Conservation (phyloP, 768 basidiomycete species). For the Amanita rubescens region DNA sequence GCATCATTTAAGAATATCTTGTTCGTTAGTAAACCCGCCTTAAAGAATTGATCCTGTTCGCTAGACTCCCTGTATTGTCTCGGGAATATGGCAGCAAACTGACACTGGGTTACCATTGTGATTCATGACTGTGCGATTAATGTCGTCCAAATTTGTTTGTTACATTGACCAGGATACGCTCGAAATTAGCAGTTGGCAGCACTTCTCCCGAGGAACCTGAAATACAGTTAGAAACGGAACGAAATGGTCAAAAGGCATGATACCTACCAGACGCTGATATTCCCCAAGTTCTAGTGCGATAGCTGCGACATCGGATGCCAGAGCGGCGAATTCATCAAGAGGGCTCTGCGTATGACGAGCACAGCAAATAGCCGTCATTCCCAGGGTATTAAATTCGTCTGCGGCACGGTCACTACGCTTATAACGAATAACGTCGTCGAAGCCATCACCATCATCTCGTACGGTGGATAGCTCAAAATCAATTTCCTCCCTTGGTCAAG, state of each 20-base stretch:
- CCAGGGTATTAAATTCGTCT: conserved; percentile 75
- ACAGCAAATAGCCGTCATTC: conserved; percentile 82
- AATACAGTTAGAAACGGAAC: not conserved
- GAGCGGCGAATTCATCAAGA: conserved; percentile 86
- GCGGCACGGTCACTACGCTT: conserved; percentile 83
- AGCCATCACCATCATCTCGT: no score
- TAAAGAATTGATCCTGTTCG: conserved; percentile 89
- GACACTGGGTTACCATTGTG: conserved; percentile 60
- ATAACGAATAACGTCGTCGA: conserved; percentile 90
- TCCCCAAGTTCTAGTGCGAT: conserved; percentile 83
- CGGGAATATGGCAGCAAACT: conserved; percentile 6
- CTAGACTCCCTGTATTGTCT: conserved; percentile 57
- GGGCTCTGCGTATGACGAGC: conserved; percentile 93
- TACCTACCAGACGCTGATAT: conserved; percentile 73
- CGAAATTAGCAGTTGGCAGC: conserved; percentile 64
- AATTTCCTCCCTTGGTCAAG: no score
- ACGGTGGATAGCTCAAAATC: no score
- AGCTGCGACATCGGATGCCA: conserved; percentile 78
- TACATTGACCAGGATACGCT: conserved; percentile 83
- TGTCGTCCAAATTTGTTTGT: conserved; percentile 89
- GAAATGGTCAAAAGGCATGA: conserved; percentile 6
- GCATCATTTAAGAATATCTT: conserved; percentile 90
- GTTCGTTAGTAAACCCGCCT: conserved; percentile 68
- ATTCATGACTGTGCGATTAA: conserved; percentile 89
- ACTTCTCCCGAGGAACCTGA: conserved; percentile 82